Conservation (phyloP, 495 filamentous ascomycete genomes). For the Viridothelium virens region DNA sequence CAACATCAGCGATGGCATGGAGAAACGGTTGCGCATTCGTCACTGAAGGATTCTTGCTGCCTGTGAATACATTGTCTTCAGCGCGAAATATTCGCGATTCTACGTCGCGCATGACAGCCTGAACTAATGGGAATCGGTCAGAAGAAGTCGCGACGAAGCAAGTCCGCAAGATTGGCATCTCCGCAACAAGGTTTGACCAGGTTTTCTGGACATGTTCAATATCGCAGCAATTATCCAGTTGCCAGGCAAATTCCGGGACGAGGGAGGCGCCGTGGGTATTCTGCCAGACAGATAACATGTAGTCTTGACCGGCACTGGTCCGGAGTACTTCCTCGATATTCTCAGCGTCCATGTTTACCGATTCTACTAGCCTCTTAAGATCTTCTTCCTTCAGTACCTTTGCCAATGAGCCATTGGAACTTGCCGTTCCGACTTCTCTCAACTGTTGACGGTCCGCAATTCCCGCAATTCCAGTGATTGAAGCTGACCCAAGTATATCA, state of each 20-base stretch:
- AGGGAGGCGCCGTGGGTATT: conserved; percentile 54
- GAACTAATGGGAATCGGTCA: conserved; percentile 44
- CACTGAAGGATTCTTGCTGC: conserved; percentile 19
- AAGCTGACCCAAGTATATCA: conserved; percentile 57
- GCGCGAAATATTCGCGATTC: not conserved
- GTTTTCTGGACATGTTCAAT: conserved; percentile 38
- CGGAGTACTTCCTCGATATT: conserved; percentile 51
- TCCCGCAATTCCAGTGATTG: conserved; percentile 50
- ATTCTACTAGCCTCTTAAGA: conserved; percentile 26
- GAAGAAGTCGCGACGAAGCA: conserved; percentile 46
- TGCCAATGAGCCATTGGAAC: conserved; percentile 28
- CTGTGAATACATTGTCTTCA: conserved; percentile 16
- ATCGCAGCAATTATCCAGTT: conserved; percentile 25
- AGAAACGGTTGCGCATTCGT: conserved; percentile 28
- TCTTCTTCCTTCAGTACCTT: conserved; percentile 35
- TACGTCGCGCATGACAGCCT: conserved; percentile 40
- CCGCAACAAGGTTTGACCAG: conserved; percentile 49
- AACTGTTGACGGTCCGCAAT: conserved; percentile 21
- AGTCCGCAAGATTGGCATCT: conserved; percentile 56
- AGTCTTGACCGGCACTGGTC: conserved; percentile 62
- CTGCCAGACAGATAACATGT: conserved; percentile 62
- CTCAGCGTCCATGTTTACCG: conserved; percentile 30
- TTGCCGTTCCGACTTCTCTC: conserved; percentile 11
- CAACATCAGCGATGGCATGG: conserved; percentile 24
- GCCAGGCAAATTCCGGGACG: conserved; percentile 56